Evolutionary conservation across 805 yeast genomes (phyloP), one percentile per base, ranked within the genome.

Genomic region (Candida quercuum): DNA sequence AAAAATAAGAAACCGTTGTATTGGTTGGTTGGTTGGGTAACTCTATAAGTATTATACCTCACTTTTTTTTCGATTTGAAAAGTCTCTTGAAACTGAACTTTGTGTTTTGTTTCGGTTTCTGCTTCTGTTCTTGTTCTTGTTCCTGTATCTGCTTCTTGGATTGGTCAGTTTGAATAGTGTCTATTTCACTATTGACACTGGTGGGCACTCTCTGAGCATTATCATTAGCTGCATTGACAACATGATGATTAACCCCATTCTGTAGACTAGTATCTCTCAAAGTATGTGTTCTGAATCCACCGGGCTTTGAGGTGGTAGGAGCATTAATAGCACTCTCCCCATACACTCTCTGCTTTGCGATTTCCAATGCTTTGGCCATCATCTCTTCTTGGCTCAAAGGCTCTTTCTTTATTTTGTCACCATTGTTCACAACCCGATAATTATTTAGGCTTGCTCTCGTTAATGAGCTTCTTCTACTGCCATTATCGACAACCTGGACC

Each of bases 351-450:
- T 37, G 17, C 20, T 33, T 31, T 3, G 46, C 46, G 21, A 42
- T 28, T 15, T 42, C 38, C 24, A 42, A 14, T 1, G 46, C 46
- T 14, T 24, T 32, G 1, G 38, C 39, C 18, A 32, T 40, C 72
- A 18, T 71, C 71, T 20, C 73, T 54, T 29, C 42, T 18, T 43
- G 20, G 6, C 21, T 14, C 34, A 32, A 6, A 4, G 27, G 27
- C 23, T 21, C 31, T n/a, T 12, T 28, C 22, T 16, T 17, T 8
- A 6, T 4, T 10, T 16, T 11, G 5, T 17, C n/a, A 7, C 6
- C 13, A 11, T 17, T 16, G 5, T n/a, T n/a, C n/a, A n/a, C n/a
- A n/a, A 14, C 18, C 6, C 7, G 8, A 18, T 26, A 15, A 15
- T n/a, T 14, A 26, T 14, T 9, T 16, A 26, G 6, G 17, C 18